Base-by-base conservation (phyloP, 257 asterid species). In the Apocynum venetum region DNA sequence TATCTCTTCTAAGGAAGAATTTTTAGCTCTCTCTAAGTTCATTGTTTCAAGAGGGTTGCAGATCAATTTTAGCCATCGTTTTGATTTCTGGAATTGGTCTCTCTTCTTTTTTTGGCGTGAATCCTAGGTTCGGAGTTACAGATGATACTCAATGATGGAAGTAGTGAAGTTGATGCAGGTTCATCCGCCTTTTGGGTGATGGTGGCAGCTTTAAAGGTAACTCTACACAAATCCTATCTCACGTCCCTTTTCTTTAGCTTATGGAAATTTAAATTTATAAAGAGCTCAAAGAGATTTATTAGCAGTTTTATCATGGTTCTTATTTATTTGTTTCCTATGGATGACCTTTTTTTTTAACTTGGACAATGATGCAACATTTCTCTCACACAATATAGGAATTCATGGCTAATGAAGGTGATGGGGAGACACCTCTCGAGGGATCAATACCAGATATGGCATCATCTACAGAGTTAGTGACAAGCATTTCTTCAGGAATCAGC, bases 371-470 rank as follows among this genome's bases (percentile, higher is more conserved):
- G 59, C n/a, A 59, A 60, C 0, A 3, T 56, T 19, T 79, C 66
- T 80, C 75, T 71, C 47, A 44, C 76, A 52, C 44, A 53, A 20
- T 79, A 80, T 88, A 96, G 99, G 97, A 89, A 79, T 96, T 96
- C 80, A 88, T 93, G 53, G 86, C 89, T 76, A 90, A 86, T 81
- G 98, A 96, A 93, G 98, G 99, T 72, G 89, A 85, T 38, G 97
- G 98, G 66, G 99, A 90, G 89, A 92, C 92, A 79, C 97, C 99
- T 77, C 91, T 96, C 43, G 99, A 96, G 84, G 99, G 98, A 79
- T 84, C 97, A 71, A 93, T 96, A 84, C 98, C 99, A 17, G 99
- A 96, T 81, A 96, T 96, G 99, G 93, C 98, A 72, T 93, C 99
- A 80, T 93, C 98, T 9, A 93, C 99, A 0, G 99, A 96, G 99